Evolutionary conservation across 2,329 filamentous ascomycete genomes (phyloP).

Genomic region (Aspergillus neoniger): DNA sequence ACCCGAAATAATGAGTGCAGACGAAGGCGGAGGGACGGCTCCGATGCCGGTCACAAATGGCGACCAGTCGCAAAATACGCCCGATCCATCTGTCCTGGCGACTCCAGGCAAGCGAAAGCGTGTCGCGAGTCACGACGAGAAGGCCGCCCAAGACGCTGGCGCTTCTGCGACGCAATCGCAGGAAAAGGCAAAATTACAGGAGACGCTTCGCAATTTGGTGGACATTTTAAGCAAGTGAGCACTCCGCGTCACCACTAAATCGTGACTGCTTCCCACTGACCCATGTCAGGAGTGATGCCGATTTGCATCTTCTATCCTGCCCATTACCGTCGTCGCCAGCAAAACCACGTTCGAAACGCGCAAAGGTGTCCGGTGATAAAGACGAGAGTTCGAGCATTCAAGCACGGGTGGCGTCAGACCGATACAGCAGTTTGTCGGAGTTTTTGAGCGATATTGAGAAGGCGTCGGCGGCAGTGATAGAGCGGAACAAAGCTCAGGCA

Average conservation of each 20-base stretch:
- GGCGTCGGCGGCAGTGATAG: slow-evolving; percentile 40
- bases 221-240: slow-evolving; percentile 35
- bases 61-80: slow-evolving; percentile 31
- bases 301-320: slow-evolving; percentile 45
- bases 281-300: slow-evolving; percentile 43
- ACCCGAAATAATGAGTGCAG: slow-evolving; percentile 39
- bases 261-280: slow-evolving; percentile 23
- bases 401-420: slow-evolving; percentile 38
- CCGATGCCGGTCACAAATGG: slow-evolving; percentile 39
- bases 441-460: slow-evolving; percentile 47
- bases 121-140: slow-evolving; percentile 36
- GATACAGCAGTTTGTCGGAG: slow-evolving; percentile 44
- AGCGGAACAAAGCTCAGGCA: slow-evolving; percentile 36
- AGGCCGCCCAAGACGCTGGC: slow-evolving; percentile 27
- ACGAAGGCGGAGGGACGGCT: slow-evolving; percentile 35
- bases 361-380: slow-evolving; percentile 41
- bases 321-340: slow-evolving; percentile 38
- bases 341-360: slow-evolving; percentile 47
- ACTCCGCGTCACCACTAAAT: not conserved
- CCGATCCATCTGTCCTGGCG: slow-evolving; percentile 32
- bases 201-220: slow-evolving; percentile 40
- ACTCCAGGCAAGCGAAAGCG: slow-evolving; percentile 48
- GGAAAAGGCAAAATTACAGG: slow-evolving; percentile 35
- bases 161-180: slow-evolving; percentile 27
- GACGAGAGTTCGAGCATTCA: slow-evolving; percentile 40